Evolutionary conservation across 2,329 filamentous ascomycete genomes (phyloP).

Genomic region (Phialocephala subalpina): DNA sequence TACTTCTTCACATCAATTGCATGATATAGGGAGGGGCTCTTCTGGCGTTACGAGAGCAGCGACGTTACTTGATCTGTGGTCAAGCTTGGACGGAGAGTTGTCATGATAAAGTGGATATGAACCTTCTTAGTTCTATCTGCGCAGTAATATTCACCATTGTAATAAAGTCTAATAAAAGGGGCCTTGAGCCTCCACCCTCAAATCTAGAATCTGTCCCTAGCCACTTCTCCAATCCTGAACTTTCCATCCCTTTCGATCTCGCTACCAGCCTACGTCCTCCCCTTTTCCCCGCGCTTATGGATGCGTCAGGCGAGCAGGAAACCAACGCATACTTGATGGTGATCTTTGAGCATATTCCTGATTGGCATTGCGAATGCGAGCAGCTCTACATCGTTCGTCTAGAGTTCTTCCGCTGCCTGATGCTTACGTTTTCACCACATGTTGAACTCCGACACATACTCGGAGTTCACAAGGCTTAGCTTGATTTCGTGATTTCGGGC

Average conservation of each 20-base stretch:
- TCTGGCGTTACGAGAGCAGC: neutral
- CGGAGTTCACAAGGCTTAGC: neutral
- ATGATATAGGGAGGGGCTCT: conserved; percentile 1
- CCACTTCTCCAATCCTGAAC: neutral
- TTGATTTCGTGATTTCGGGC: too few relatives aligned
- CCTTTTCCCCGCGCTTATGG: conserved; percentile 4
- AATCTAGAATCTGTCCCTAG: neutral
- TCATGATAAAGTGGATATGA: conserved; percentile 4
- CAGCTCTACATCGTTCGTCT: neutral
- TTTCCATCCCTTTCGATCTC: too few relatives aligned
- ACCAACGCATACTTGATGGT: neutral
- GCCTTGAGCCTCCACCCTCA: neutral
- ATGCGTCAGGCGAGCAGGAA: neutral
- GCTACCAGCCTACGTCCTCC: neutral
- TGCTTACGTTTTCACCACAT: too few relatives aligned
- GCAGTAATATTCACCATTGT: neutral
- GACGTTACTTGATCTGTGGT: neutral
- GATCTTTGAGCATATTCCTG: neutral
- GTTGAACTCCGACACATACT: neutral
- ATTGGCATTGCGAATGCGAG: too few relatives aligned
- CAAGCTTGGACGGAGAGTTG: neutral
- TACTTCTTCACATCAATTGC: neutral
- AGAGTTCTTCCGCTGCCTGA: neutral
- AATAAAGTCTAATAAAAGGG: conserved; percentile 9
- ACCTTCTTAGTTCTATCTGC: neutral